Evolutionary conservation across 2,329 filamentous ascomycete genomes (phyloP).

Genomic region (Talaromyces sp.): DNA sequence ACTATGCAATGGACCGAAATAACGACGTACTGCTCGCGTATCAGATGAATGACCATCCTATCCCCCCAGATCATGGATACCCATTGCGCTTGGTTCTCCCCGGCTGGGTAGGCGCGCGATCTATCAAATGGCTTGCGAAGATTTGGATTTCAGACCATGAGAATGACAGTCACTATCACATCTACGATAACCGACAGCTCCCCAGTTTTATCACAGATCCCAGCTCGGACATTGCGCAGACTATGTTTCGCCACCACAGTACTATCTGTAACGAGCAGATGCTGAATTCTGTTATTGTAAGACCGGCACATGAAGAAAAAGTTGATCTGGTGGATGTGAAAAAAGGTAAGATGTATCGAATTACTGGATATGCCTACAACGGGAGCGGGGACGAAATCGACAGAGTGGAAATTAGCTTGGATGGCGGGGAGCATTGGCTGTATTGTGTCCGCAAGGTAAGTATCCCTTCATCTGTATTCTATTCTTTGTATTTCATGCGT

Average conservation of each 20-base stretch:
- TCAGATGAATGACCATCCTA: constrained; percentile 36
- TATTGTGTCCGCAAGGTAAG: constrained; percentile 41
- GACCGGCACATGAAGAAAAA: constrained; percentile 42
- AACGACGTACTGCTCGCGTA: constrained; percentile 45
- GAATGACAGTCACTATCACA: constrained; percentile 41
- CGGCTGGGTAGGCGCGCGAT: constrained; percentile 37
- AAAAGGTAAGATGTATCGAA: constrained; percentile 37
- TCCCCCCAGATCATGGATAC: constrained; percentile 40
- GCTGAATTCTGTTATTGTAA: constrained; percentile 44
- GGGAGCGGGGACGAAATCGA: constrained; percentile 47
- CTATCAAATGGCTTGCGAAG: constrained; percentile 38
- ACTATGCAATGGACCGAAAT: constrained; percentile 42
- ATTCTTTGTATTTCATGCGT: not conserved
- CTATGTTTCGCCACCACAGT: constrained; percentile 44
- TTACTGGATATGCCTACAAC: constrained; percentile 46
- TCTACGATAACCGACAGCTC: constrained; percentile 46
- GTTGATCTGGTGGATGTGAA: constrained; percentile 33
- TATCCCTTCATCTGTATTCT: constrained; percentile 16
- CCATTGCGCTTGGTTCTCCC: constrained; percentile 38
- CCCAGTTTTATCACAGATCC: constrained; percentile 45
- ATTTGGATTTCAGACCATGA: constrained; percentile 38
- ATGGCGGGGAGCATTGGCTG: constrained; percentile 44
- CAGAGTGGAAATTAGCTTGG: constrained; percentile 44
- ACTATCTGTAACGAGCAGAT: constrained; percentile 46
- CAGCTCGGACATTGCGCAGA: constrained; percentile 42